Evolutionary conservation across 2,329 filamentous ascomycete genomes (phyloP).

Genomic region (Kalaharituber pfeilii): DNA sequence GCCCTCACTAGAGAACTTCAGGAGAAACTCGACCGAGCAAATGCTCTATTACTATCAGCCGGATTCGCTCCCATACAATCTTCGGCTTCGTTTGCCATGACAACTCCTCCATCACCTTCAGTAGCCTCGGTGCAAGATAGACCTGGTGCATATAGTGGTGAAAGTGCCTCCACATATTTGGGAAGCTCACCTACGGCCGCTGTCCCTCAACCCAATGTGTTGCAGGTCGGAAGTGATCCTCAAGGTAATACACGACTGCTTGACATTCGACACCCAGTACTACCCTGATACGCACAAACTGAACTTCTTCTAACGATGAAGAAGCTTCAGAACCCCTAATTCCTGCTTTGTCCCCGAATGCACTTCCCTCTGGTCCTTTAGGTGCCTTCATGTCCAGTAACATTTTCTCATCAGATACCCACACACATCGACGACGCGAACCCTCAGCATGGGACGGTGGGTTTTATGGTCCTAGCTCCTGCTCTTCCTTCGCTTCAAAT

Average conservation of each 20-base stretch:
- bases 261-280: too few relatives aligned
- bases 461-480: neutral
- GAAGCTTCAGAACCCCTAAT: too few relatives aligned
- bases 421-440: neutral
- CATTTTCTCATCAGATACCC: neutral
- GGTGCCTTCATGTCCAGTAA: neutral
- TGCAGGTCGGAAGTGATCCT: neutral
- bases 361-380: neutral
- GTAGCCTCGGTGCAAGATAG: neutral
- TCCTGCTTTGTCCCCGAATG: neutral
- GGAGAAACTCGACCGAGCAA: slow-evolving; percentile 20
- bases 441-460: neutral
- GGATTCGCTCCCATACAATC: neutral
- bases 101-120: neutral
- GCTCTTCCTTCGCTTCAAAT: neutral
- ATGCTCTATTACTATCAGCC: slow-evolving; percentile 13
- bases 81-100: neutral
- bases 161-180: neutral
- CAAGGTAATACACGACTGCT: too few relatives aligned
- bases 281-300: too few relatives aligned
- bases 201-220: neutral
- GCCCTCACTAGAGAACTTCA: slow-evolving; percentile 20
- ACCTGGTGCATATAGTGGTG: neutral
- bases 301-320: too few relatives aligned
- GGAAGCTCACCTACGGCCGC: neutral